Conservation (phyloP, 306 rosid genomes). For the Myrica gale region DNA sequence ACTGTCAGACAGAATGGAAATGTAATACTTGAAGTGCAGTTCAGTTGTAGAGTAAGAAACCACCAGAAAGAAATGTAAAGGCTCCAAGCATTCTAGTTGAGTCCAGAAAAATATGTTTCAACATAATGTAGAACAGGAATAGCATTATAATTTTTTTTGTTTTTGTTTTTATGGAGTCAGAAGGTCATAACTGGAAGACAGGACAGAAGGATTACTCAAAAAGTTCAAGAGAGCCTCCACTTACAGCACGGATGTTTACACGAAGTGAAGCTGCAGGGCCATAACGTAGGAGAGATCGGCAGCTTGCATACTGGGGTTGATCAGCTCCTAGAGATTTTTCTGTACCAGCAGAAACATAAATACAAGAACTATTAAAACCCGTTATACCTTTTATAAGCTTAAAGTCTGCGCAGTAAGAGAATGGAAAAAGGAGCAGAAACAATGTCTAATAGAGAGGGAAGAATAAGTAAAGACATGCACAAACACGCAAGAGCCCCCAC, state of each 20-base stretch:
- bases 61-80: background rate
- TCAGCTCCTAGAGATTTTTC: conserved; percentile 66
- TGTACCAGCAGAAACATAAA: conserved; percentile 25
- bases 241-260: conserved; percentile 76
- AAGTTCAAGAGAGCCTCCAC: conserved; percentile 31
- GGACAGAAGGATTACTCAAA: conserved; percentile 3
- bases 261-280: conserved; percentile 94
- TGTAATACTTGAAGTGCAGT: too few relatives aligned
- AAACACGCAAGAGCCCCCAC: background rate
- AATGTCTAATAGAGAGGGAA: background rate
- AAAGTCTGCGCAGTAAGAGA: background rate
- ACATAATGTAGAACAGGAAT: background rate
- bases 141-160: background rate
- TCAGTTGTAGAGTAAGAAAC: background rate
- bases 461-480: background rate
- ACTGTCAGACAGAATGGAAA: background rate
- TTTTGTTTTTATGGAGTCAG: background rate
- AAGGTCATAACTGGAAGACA: conserved; percentile 15
- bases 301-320: conserved; percentile 59
- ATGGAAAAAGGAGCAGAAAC: background rate
- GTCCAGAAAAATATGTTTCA: background rate
- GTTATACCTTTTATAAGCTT: background rate
- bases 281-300: conserved; percentile 78
- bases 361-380: conserved; percentile 6
- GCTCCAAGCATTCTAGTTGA: conserved; percentile 11